Evolutionary conservation across 192 early-diverging fungal genomes (phyloP).

Genomic region (Oehlia diaphana): DNA sequence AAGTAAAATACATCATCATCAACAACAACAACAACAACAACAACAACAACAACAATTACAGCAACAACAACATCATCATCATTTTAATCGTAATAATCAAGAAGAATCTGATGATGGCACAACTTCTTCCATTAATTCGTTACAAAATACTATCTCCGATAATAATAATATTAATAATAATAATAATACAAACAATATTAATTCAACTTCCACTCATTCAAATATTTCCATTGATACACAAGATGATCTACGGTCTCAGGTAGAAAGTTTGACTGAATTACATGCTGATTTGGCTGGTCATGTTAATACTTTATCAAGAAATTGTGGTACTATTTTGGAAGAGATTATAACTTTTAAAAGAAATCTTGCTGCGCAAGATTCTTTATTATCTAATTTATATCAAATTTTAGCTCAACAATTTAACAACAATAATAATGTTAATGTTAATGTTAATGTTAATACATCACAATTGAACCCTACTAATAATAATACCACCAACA

Average conservation of each 20-base stretch:
- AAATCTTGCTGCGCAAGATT: conserved; percentile 30
- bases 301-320: background rate
- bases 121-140: no score
- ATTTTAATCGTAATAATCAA: no score
- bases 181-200: background rate
- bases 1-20: background rate
- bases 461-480: background rate
- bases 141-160: background rate
- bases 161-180: background rate
- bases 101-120: background rate
- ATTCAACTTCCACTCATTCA: background rate
- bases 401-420: conserved; percentile 15
- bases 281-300: conserved; percentile 12
- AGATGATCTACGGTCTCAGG: conserved; percentile 21
- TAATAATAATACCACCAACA: background rate
- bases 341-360: conserved; percentile 21
- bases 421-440: conserved; percentile 4
- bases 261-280: conserved; percentile 1
- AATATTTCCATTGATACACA: background rate
- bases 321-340: conserved; percentile 15
- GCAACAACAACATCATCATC: no score
- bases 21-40: background rate
- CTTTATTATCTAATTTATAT: conserved; percentile 20
- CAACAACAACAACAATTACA: no score
- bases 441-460: background rate